phyloP scores from a whole-genome alignment of 164 flowering plant species.

The Paratinospora sagittata region DNA sequence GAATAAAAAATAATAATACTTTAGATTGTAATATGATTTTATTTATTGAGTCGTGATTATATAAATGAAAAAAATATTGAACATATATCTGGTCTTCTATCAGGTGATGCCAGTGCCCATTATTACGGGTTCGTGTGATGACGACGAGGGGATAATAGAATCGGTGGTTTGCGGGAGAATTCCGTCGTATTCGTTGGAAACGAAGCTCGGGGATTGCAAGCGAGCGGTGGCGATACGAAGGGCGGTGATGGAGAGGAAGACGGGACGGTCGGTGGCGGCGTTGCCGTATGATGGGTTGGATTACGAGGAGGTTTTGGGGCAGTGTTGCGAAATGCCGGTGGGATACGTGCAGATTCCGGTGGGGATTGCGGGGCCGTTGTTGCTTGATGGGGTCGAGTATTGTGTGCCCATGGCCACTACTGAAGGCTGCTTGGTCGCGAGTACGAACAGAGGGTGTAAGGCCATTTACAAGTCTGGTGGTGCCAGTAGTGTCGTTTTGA shows the following conservation, averaged over 20 bases:
- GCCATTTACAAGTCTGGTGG: slow-evolving; percentile 67
- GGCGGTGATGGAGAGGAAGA: slow-evolving; percentile 59
- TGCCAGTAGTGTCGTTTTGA: slow-evolving; percentile 39
- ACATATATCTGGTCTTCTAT: too few species aligned
- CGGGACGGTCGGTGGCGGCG: slow-evolving; percentile 56
- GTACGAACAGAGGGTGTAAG: slow-evolving; percentile 72
- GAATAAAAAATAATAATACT: neutral
- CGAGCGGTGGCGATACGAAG: slow-evolving; percentile 71
- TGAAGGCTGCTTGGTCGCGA: slow-evolving; percentile 74
- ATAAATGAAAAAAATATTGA: too few species aligned
- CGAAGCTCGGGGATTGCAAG: too few species aligned
- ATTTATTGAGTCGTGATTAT: neutral
- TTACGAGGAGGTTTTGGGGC: slow-evolving; percentile 79
- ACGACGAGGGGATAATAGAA: too few species aligned
- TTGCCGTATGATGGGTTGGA: slow-evolving; percentile 78
- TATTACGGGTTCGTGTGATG: too few species aligned
- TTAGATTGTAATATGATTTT: too few species aligned
- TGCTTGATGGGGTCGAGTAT: slow-evolving; percentile 31
- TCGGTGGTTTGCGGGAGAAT: slow-evolving; percentile 49
- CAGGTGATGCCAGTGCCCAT: slow-evolving; percentile 18
- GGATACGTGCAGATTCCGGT: slow-evolving; percentile 36
- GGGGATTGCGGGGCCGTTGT: too few species aligned
- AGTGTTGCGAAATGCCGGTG: slow-evolving; percentile 64
- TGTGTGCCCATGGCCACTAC: slow-evolving; percentile 28
- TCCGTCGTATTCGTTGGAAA: slow-evolving; percentile 73